Conservation (phyloP, 164 flowering plant genomes). For the Nelumbo lutea region DNA sequence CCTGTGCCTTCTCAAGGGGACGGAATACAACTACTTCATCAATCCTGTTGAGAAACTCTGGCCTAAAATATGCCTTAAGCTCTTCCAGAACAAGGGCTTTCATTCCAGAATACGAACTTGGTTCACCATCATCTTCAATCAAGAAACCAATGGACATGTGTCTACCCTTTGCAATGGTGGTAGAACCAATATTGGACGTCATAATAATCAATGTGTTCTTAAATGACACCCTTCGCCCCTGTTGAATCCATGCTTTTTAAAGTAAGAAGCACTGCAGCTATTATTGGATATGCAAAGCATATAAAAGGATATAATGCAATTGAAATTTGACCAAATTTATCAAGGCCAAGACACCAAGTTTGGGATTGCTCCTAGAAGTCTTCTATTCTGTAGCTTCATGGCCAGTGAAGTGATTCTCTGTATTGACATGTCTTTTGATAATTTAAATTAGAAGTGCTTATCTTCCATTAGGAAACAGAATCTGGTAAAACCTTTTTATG, state of each 20-base stretch:
- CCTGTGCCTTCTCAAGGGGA: slow-evolving; percentile 69
- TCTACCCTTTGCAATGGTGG: slow-evolving; percentile 71
- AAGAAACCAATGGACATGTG: slow-evolving; percentile 55
- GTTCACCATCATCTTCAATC: slow-evolving; percentile 34
- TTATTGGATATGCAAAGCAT: not conserved
- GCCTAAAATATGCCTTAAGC: slow-evolving; percentile 72
- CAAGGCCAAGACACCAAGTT: no score
- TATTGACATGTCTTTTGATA: no score
- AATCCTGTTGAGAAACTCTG: slow-evolving; percentile 81
- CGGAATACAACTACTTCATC: slow-evolving; percentile 81
- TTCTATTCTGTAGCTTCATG: no score
- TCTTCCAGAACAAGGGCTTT: slow-evolving; percentile 75
- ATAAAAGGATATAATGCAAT: not conserved
- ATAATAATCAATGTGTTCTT: slow-evolving; percentile 75
- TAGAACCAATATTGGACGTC: slow-evolving; percentile 92
- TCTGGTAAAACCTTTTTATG: no score
- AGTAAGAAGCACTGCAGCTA: slow-evolving; percentile 5
- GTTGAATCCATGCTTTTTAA: slow-evolving; percentile 5
- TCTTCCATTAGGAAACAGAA: no score
- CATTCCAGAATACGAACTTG: slow-evolving; percentile 58
- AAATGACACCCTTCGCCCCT: slow-evolving; percentile 83
- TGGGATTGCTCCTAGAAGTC: no score
- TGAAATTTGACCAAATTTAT: not conserved
- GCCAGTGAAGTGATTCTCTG: no score
- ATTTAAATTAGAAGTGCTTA: no score